Evolutionary conservation across 179 eudicot genomes (phyloP).

Genomic region (Amaranthus tricolor): DNA sequence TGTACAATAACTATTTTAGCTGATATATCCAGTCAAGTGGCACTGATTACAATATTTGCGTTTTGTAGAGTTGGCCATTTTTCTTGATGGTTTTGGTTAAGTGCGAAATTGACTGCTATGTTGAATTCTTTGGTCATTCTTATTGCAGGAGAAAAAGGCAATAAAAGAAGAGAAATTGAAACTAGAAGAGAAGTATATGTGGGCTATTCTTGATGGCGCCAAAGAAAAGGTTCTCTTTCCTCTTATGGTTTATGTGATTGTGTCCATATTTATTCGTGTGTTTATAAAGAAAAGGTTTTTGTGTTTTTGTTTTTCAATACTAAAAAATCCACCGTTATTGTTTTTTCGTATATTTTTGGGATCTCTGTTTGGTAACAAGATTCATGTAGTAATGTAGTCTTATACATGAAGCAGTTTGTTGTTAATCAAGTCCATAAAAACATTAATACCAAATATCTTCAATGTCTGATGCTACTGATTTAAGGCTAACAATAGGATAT

Average conservation of each 20-base stretch:
- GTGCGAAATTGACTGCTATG: background rate
- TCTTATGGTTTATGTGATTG: background rate
- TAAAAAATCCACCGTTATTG: background rate
- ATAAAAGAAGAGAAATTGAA: conserved; percentile 85
- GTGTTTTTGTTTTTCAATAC: background rate
- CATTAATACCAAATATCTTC: too few species aligned
- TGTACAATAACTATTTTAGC: background rate
- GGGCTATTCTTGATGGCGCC: conserved; percentile 93
- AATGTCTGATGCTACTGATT: too few species aligned
- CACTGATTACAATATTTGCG: background rate
- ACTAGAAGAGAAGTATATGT: conserved; percentile 96
- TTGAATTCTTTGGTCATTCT: conserved; percentile 8
- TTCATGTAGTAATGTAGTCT: too few species aligned
- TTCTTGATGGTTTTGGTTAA: background rate
- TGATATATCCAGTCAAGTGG: background rate
- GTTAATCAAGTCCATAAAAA: too few species aligned
- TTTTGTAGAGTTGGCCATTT: background rate
- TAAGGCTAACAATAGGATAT: too few species aligned
- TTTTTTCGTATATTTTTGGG: background rate
- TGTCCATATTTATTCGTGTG: background rate
- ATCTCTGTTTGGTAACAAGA: too few species aligned
- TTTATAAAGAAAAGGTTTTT: background rate
- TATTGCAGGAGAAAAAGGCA: conserved; percentile 89
- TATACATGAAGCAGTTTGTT: too few species aligned
- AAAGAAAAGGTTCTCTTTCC: conserved; percentile 73